Evolutionary conservation across 345 rosid species (phyloP), one percentile per base, ranked within the genome.

Genomic region (Eucalyptus leucophloia): DNA sequence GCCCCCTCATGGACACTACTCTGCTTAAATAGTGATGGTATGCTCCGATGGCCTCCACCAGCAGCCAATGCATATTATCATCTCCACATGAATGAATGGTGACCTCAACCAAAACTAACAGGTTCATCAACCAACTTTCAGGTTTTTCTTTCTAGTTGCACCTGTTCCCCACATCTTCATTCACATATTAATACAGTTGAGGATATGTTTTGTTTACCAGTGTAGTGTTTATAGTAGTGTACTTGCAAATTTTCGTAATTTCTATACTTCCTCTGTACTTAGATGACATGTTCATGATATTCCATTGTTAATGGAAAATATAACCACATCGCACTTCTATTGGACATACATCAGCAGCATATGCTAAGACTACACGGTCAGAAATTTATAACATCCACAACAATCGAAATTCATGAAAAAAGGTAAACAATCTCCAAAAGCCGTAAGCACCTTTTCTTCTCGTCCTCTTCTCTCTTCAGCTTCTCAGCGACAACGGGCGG

Each of bases 381-480:
- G 83, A 21, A 72, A 37, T 77, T 77, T 37, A 77, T 37, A 11
- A 9, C 47, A 77, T 77, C 47, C 47, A 2, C 47, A 40, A 21
- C 83, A 77, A 77, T 77, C 30, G 16, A 40, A 40, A 37, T 40
- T 37, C 83, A 37, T 21, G 47, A 37, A 77, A 40, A 9, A 4
- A 77, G 83, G 83, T 21, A 77, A 88, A 80, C n/a, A 81, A 88
- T 53, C 45, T 86, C 24, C 28, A 88, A 88, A 90, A 65, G 34
- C 51, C 47, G 7, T 21, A 86, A 83, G 81, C 92, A 94, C 97
- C 96, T 92, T 60, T 94, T 95, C 91, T 92, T 96, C 19, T 94
- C 93, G 90, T 94, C 94, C 85, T 92, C 94, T 82, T 94, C 96
- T 91, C 92, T 95, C 90, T 93, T 94, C 69, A 89, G 87, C 86